Percentiles rank a stretch among this genome's conserved stretches.
phyloP scores from a whole-genome alignment of 164 flowering plant species.

The Macadamia integrifolia region DNA sequence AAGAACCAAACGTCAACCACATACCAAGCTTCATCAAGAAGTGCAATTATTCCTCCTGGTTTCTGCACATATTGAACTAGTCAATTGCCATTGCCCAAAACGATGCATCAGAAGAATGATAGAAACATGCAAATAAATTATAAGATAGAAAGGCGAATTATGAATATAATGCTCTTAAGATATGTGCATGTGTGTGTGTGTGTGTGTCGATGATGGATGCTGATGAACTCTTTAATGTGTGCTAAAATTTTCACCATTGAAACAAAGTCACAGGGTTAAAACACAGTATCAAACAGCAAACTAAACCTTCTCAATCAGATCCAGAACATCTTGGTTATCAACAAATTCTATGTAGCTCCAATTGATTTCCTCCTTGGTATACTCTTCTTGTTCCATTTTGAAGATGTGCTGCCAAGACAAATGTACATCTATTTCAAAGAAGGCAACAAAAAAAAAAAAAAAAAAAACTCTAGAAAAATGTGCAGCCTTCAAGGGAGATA shows the following conservation, averaged over 20 bases:
- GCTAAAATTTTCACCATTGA: too few relatives aligned
- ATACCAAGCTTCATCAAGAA: constrained; percentile 98
- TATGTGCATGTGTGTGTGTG: background rate
- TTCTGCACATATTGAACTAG: constrained; percentile 46
- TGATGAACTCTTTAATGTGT: background rate
- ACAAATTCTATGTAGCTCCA: constrained; percentile 99
- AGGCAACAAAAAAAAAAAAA: background rate
- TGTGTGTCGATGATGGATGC: background rate
- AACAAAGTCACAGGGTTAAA: background rate
- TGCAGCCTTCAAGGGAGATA: constrained; percentile 5
- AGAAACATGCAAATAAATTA: background rate
- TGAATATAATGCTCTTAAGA: too few relatives aligned
- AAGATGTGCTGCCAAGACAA: constrained; percentile 84
- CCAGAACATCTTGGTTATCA: constrained; percentile 95
- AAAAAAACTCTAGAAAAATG: background rate
- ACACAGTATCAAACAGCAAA: background rate
- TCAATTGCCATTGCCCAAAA: constrained; percentile 4
- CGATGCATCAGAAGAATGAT: background rate
- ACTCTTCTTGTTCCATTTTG: constrained; percentile 99
- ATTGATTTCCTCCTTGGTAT: constrained; percentile 81
- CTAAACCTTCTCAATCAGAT: constrained; percentile 72
- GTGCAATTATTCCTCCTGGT: constrained; percentile 96
- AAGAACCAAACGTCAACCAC: constrained; percentile 9
- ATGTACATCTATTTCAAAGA: constrained; percentile 2
- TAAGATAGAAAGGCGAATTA: background rate